Conservation (phyloP, 495 filamentous ascomycete species). For the Penicillium roqueforti region DNA sequence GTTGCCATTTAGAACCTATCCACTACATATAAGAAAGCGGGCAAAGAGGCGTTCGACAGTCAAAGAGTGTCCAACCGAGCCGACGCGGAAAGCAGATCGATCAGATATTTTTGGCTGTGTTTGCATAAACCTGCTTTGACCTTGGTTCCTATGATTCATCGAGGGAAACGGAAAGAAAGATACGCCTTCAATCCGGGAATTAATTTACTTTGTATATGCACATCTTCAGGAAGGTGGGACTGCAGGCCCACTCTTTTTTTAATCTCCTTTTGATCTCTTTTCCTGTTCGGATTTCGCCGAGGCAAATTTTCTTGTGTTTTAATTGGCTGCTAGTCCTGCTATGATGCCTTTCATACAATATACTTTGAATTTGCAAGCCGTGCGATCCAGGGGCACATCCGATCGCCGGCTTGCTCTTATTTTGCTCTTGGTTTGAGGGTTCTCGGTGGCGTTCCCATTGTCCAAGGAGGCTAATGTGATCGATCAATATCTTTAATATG, state of each 20-base stretch:
- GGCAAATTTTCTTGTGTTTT: background rate
- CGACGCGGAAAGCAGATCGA: background rate
- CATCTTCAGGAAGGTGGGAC: background rate
- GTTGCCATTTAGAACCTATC: background rate
- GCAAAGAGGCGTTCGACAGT: background rate
- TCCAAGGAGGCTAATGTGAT: background rate
- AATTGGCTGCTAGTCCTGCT: background rate
- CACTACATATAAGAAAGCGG: background rate
- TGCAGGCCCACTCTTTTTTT: background rate
- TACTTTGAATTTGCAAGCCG: background rate
- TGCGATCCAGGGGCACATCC: background rate
- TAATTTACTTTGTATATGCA: background rate
- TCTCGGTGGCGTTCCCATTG: background rate
- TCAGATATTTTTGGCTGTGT: background rate
- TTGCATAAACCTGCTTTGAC: background rate
- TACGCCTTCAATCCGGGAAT: background rate
- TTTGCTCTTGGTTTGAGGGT: too few species aligned
- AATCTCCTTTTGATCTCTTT: background rate
- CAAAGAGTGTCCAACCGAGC: background rate
- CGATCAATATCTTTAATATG: background rate
- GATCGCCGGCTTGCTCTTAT: background rate
- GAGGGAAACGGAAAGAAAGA: background rate
- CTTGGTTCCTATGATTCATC: background rate
- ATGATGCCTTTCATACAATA: background rate
- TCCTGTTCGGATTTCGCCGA: background rate